Conservation (phyloP, 768 basidiomycete genomes). For the Suillus clintonianus region DNA sequence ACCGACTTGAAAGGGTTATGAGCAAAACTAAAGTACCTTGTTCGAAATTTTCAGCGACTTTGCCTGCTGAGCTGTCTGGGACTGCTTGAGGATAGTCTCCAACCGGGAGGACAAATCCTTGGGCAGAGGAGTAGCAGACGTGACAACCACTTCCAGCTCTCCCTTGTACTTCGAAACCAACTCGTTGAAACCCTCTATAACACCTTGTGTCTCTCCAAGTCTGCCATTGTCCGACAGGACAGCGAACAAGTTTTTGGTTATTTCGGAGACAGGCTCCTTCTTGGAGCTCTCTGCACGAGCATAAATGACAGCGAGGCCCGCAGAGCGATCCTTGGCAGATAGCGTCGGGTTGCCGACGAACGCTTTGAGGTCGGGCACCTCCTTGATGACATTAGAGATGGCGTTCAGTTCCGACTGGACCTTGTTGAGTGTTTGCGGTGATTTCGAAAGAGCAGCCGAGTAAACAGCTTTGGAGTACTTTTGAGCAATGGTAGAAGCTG, state of each 20-base stretch:
- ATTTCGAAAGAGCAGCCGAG: slow-evolving; percentile 79
- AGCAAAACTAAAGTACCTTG: slow-evolving; percentile 60
- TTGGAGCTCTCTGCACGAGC: slow-evolving; percentile 65
- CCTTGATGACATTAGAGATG: slow-evolving; percentile 70
- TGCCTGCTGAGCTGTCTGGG: slow-evolving; percentile 80
- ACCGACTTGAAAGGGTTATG: background rate
- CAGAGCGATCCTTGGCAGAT: slow-evolving; percentile 70
- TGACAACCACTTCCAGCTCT: slow-evolving; percentile 90
- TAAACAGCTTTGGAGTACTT: slow-evolving; percentile 87
- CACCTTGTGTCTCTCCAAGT: slow-evolving; percentile 78
- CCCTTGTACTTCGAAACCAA: slow-evolving; percentile 89
- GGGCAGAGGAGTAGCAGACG: slow-evolving; percentile 80
- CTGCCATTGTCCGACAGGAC: slow-evolving; percentile 68
- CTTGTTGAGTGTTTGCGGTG: slow-evolving; percentile 77
- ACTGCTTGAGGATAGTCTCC: slow-evolving; percentile 84
- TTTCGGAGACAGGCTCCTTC: slow-evolving; percentile 78
- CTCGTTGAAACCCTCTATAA: slow-evolving; percentile 90
- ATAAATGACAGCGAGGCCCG: slow-evolving; percentile 69
- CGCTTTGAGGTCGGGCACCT: slow-evolving; percentile 60
- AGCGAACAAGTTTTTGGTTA: slow-evolving; percentile 89
- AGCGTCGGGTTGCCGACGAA: slow-evolving; percentile 93
- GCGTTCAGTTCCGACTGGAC: slow-evolving; percentile 82
- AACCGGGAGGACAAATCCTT: slow-evolving; percentile 75
- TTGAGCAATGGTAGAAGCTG: slow-evolving; percentile 73
- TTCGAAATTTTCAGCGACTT: slow-evolving; percentile 89